Evolutionary conservation across 2,329 filamentous ascomycete species (phyloP).

Genomic region (Fusarium marasasianum): DNA sequence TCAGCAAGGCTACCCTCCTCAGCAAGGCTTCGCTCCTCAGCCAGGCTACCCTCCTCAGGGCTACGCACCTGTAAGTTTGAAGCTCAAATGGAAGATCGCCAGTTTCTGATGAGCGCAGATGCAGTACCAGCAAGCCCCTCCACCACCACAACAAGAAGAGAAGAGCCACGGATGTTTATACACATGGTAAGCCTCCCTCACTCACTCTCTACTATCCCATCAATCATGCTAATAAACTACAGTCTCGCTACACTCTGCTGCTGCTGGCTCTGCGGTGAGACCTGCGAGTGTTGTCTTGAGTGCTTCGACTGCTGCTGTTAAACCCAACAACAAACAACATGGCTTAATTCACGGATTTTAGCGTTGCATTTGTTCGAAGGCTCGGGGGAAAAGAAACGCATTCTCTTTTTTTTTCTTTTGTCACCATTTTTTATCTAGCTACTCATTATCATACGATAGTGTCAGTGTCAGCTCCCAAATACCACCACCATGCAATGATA

Average conservation of each 20-base stretch:
- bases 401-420: constrained; percentile 1
- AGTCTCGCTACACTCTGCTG: constrained; percentile 55
- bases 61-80: constrained; percentile 24
- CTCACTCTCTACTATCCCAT: not conserved
- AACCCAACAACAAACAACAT: not conserved
- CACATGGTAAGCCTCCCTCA: constrained; percentile 45
- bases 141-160: constrained; percentile 47
- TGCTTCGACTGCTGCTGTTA: constrained; percentile 53
- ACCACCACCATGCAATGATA: constrained; percentile 9
- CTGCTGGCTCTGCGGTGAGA: constrained; percentile 56
- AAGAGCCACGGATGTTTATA: constrained; percentile 55
- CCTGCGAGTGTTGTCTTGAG: constrained; percentile 56
- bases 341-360: not conserved
- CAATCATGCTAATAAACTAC: not conserved
- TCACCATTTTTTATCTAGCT: not conserved
- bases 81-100: not conserved
- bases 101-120: constrained; percentile 37
- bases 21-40: no score
- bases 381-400: not conserved
- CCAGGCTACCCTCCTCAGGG: not conserved
- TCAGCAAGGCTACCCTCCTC: not conserved
- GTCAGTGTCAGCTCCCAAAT: not conserved
- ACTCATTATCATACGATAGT: not conserved
- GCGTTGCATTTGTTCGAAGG: constrained; percentile 1
- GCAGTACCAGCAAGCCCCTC: constrained; percentile 46